Percentiles rank a stretch among this genome's conserved stretches.
These are phyloP conservation scores for Notholithocarpus densiflorus DNA, from an alignment of 306 rosid species.

Conservation along the genomic window DNA sequence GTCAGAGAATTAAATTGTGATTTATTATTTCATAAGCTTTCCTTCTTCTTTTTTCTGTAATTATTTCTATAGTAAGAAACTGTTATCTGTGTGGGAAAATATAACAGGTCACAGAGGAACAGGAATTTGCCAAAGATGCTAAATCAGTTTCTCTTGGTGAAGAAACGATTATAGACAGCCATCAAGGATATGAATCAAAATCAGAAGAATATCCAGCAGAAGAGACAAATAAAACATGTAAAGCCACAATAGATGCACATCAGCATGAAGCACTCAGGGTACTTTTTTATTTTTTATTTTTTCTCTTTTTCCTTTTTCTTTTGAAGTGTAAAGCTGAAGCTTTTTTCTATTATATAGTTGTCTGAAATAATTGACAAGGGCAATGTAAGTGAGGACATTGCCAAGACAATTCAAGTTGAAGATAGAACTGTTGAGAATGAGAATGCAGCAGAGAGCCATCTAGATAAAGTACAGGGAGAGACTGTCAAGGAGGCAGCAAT, in stretches of 20 bases:
- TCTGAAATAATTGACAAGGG: conserved; percentile 7
- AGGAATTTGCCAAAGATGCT: conserved; percentile 1
- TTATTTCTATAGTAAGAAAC: neutral
- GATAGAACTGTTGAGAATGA: neutral
- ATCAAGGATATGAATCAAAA: conserved; percentile 4
- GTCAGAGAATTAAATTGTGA: conserved; percentile 9
- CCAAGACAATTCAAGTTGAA: neutral
- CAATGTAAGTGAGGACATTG: neutral
- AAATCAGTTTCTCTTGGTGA: neutral
- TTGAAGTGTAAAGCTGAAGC: neutral
- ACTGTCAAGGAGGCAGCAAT: conserved; percentile 7
- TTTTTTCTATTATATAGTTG: conserved; percentile 9
- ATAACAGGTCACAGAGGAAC: conserved; percentile 19
- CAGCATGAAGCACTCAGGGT: neutral
- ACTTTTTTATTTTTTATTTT: neutral
- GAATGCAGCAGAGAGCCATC: neutral
- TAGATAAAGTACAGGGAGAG: conserved; percentile 4
- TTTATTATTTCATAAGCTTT: neutral
- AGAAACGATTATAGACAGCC: conserved; percentile 5
- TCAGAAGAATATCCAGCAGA: neutral
- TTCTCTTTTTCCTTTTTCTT: neutral
- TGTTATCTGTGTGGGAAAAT: neutral
- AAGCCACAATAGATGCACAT: neutral
- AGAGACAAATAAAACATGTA: neutral
- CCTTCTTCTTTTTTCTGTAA: neutral